These are phyloP conservation scores for Crithidia fasciculata DNA, from an alignment of 208 protist genomes.

Conservation along the genomic window DNA sequence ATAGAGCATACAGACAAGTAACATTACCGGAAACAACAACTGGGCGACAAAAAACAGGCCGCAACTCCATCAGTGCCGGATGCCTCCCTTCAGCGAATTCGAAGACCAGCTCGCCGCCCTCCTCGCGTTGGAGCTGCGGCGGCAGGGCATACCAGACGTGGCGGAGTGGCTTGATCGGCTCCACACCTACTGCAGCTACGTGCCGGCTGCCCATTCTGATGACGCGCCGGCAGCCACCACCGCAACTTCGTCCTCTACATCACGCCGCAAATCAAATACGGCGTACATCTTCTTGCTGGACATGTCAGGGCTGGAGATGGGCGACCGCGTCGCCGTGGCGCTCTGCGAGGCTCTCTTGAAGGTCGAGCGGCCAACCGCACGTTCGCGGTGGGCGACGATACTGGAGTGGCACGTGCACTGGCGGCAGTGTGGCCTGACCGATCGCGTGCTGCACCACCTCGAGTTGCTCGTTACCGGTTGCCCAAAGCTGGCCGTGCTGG, in stretches of 20 bases:
- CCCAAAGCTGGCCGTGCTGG: slow-evolving; percentile 41
- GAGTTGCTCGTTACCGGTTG: slow-evolving; percentile 52
- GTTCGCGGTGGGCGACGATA: slow-evolving; percentile 5
- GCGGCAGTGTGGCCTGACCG: slow-evolving; percentile 54
- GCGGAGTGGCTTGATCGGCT: slow-evolving; percentile 31
- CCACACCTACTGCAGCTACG: slow-evolving; percentile 22
- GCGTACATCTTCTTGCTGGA: slow-evolving; percentile 23
- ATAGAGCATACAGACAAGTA: not conserved
- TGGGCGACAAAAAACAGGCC: too few relatives aligned
- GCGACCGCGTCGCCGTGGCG: slow-evolving; percentile 63
- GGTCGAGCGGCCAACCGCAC: slow-evolving; percentile 22
- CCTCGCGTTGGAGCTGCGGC: slow-evolving; percentile 55
- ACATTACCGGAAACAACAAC: not conserved
- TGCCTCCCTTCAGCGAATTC: slow-evolving; percentile 19
- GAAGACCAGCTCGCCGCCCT: slow-evolving; percentile 37
- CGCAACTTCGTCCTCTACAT: not conserved
- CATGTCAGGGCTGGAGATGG: slow-evolving; percentile 37
- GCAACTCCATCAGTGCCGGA: not conserved
- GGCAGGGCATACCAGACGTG: slow-evolving; percentile 49
- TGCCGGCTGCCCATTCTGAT: not conserved
- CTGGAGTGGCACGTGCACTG: slow-evolving; percentile 47
- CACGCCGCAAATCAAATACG: not conserved
- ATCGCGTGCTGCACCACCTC: slow-evolving; percentile 52
- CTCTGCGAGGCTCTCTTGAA: slow-evolving; percentile 69
- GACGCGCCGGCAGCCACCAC: too few relatives aligned